Evolutionary conservation across 1,284 basidiomycete species (phyloP), one percentile per base, ranked within the genome.

Genomic region (Tranzscheliella williamsii): DNA sequence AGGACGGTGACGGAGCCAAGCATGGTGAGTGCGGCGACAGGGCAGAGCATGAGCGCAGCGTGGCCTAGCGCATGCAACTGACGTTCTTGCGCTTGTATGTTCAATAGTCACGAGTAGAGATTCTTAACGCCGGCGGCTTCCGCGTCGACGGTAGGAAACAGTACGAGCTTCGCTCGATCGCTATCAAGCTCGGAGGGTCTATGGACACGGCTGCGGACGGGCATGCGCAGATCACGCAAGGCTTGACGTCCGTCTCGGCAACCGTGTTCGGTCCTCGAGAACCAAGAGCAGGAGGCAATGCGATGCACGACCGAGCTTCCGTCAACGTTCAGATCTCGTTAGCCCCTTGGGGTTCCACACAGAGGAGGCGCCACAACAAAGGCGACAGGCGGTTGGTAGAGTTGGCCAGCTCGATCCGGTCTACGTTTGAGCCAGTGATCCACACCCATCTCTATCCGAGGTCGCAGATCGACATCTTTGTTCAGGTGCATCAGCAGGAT

Each of bases 361-460:
- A 91, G 60, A 82, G 89, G 40, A 82, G 89, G 72, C 86, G 86
- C 79, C 81, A 90, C 41, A 83, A 83, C 12, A 82, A 86, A 52
- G 87, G 41, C 8, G 61, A 73, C 24, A 49, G 94, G 78, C 90
- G 92, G 16, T 84, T 90, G 48, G 82, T 91, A 50, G 94, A 98
- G 79, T 83, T 96, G 53, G 89, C 87, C 2, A 83, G 89, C 2
- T 85, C 87, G 12, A 86, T 98, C 63, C 88, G 91, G 79, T 87
- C 90, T 29, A 96, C 94, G 0, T 97, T 98, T 71, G 92, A 97
- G 75, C 91, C 93, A 32, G 90, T 95, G 42, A 85, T 98, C 30
- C 89, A 93, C 76, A 88, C 88, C 2, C 85, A 85, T 61, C 83
- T 97, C 38, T 97, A 94, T 79, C 94, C 94, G 6, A 87, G 94